Conservation (phyloP, 1,284 basidiomycete species). For the Trichosporon sp. region DNA sequence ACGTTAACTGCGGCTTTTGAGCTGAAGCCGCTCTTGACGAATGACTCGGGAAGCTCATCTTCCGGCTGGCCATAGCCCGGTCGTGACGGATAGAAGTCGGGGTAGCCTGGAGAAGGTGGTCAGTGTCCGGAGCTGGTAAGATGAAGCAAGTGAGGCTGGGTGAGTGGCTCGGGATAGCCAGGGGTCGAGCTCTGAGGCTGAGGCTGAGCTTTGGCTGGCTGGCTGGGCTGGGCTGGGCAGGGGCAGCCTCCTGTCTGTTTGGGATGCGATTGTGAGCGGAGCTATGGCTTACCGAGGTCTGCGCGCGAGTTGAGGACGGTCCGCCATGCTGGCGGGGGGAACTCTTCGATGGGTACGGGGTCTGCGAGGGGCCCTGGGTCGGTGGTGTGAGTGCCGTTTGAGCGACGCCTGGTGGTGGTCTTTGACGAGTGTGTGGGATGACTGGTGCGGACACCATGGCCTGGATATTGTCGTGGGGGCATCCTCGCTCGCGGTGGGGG, state of each 20-base stretch:
- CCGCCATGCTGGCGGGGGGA: slow-evolving; percentile 43
- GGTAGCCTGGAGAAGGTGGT: slow-evolving; percentile 58
- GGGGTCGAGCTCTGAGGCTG: no score
- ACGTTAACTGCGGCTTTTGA: slow-evolving; percentile 55
- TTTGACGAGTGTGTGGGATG: slow-evolving; percentile 6
- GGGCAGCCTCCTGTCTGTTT: no score
- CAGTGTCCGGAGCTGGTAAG: neutral
- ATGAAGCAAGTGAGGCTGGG: neutral
- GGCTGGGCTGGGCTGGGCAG: no score
- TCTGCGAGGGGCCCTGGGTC: slow-evolving; percentile 16
- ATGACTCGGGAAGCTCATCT: slow-evolving; percentile 68
- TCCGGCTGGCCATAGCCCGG: slow-evolving; percentile 78
- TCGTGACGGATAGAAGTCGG: slow-evolving; percentile 77
- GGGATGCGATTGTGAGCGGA: slow-evolving; percentile 1
- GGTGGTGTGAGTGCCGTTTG: slow-evolving; percentile 4
- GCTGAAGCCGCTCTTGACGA: slow-evolving; percentile 72
- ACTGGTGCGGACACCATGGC: slow-evolving; percentile 10
- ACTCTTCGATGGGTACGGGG: slow-evolving; percentile 40
- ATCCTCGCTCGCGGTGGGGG: neutral
- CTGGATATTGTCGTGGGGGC: slow-evolving; percentile 1
- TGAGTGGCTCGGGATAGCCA: neutral
- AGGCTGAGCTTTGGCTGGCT: no score
- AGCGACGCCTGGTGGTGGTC: slow-evolving; percentile 11
- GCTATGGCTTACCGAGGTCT: slow-evolving; percentile 46
- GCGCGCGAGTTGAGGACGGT: slow-evolving; percentile 39